Percentiles rank a stretch among this genome's conserved stretches.
Evolutionary conservation across 306 rosid species (phyloP).

Genomic region (Vigna radiata): DNA sequence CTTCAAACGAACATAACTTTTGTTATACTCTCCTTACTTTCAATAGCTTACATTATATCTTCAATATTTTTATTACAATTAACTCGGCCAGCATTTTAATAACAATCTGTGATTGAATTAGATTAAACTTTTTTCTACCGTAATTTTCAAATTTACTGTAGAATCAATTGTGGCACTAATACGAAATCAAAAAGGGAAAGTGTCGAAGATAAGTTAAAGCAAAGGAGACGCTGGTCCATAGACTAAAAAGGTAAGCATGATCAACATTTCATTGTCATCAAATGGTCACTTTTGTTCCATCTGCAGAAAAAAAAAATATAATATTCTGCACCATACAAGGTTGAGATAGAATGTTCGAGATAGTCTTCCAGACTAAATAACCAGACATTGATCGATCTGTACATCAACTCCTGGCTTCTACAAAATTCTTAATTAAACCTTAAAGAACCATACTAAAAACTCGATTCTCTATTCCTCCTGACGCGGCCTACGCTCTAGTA

Average conservation of each 20-base stretch:
- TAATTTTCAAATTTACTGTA: too few species aligned
- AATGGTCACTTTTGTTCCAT: conserved; percentile 32
- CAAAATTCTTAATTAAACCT: conserved; percentile 40
- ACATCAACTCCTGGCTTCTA: conserved; percentile 34
- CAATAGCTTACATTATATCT: too few species aligned
- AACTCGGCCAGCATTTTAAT: too few species aligned
- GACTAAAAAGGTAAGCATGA: conserved; percentile 4
- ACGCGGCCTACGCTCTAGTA: conserved; percentile 44
- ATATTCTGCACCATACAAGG: conserved; percentile 33
- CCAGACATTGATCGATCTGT: conserved; percentile 13
- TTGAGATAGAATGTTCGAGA: conserved; percentile 27
- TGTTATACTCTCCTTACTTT: too few species aligned
- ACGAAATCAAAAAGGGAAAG: neutral
- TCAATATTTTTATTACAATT: too few species aligned
- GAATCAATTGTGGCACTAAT: too few species aligned
- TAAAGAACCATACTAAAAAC: conserved; percentile 52
- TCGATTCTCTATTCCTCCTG: conserved; percentile 50
- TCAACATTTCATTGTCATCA: conserved; percentile 13
- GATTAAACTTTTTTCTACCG: too few species aligned
- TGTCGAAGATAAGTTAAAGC: neutral
- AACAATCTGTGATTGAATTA: too few species aligned
- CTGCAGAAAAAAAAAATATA: conserved; percentile 14
- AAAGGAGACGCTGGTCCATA: neutral
- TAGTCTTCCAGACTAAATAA: conserved; percentile 33
- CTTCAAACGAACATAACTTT: too few species aligned